Evolutionary conservation across 352 stramenopile species (phyloP).

Genomic region (Pythium aquatile): DNA sequence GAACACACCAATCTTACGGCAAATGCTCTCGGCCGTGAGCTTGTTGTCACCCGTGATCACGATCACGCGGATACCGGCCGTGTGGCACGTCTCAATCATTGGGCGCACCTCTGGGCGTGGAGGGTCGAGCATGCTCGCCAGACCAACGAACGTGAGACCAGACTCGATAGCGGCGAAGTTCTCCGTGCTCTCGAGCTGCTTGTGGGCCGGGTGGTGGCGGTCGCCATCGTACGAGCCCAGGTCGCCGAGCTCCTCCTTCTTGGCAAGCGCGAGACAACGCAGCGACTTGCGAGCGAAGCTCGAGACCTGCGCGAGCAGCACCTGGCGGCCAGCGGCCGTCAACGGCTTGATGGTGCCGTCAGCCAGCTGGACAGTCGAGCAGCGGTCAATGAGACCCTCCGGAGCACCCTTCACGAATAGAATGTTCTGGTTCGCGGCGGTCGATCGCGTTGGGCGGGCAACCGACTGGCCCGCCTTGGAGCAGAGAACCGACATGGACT

Average conservation of each 20-base stretch:
- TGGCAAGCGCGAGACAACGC: constrained; percentile 95
- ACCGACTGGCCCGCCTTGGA: constrained; percentile 38
- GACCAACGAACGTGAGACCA: constrained; percentile 95
- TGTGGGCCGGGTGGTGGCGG: constrained; percentile 82
- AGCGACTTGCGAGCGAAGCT: constrained; percentile 92
- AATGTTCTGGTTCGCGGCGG: constrained; percentile 83
- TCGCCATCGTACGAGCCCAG: constrained; percentile 81
- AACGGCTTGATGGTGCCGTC: constrained; percentile 93
- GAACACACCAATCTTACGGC: constrained; percentile 97
- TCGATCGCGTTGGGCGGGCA: constrained; percentile 59
- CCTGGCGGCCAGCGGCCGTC: constrained; percentile 81
- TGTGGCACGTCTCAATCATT: constrained; percentile 94
- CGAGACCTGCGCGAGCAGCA: constrained; percentile 90
- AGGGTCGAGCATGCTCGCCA: constrained; percentile 98
- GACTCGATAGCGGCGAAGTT: constrained; percentile 95
- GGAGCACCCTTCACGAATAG: constrained; percentile 99
- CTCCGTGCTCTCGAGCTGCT: constrained; percentile 74
- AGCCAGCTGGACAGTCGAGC: constrained; percentile 90
- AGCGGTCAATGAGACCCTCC: constrained; percentile 96
- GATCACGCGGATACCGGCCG: constrained; percentile 97
- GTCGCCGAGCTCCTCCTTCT: constrained; percentile 92
- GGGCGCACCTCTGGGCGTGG: constrained; percentile 95
- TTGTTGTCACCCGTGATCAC: constrained; percentile 99
- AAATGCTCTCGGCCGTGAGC: constrained; percentile 97
- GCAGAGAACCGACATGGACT: constrained; percentile 97